These are phyloP conservation scores for Cladophialophora chaetospira DNA, from an alignment of 2,329 filamentous ascomycete species.

Conservation along the genomic window DNA sequence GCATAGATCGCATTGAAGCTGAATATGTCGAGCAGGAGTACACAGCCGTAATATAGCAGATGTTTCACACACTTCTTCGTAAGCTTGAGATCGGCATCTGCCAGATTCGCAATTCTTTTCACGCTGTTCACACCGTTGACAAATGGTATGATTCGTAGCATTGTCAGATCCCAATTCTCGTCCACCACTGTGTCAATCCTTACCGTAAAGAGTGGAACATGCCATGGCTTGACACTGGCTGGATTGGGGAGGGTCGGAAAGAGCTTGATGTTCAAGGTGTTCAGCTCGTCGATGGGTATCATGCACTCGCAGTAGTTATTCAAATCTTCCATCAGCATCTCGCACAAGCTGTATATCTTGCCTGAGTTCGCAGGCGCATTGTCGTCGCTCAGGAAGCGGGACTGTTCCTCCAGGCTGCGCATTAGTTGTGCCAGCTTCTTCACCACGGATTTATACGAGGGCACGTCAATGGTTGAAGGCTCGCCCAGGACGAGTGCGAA, in stretches of 20 bases:
- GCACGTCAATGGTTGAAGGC: conserved; percentile 58
- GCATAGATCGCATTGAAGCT: conserved; percentile 92
- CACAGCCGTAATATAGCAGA: conserved; percentile 87
- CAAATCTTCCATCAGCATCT: conserved; percentile 85
- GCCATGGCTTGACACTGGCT: conserved; percentile 78
- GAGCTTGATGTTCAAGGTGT: conserved; percentile 94
- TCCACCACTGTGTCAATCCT: conserved; percentile 55
- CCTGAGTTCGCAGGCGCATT: conserved; percentile 49
- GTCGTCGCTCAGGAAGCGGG: conserved; percentile 67
- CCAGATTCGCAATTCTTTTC: conserved; percentile 78
- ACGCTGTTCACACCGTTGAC: conserved; percentile 93
- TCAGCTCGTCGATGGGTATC: conserved; percentile 96
- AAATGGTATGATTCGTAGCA: conserved; percentile 69
- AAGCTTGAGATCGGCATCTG: conserved; percentile 83
- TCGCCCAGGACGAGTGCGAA: conserved; percentile 81
- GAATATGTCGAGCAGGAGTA: conserved; percentile 90
- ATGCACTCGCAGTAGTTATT: conserved; percentile 98
- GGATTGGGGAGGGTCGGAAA: conserved; percentile 81
- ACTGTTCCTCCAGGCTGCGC: conserved; percentile 88
- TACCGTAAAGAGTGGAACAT: conserved; percentile 78
- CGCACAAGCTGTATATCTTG: conserved; percentile 69
- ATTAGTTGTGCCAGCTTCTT: conserved; percentile 82
- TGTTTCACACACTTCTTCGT: conserved; percentile 85
- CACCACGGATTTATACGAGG: conserved; percentile 81
- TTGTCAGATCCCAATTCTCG: conserved; percentile 57